Conservation (phyloP, 2,329 filamentous ascomycete species). For the Zopfia rhizophila region DNA sequence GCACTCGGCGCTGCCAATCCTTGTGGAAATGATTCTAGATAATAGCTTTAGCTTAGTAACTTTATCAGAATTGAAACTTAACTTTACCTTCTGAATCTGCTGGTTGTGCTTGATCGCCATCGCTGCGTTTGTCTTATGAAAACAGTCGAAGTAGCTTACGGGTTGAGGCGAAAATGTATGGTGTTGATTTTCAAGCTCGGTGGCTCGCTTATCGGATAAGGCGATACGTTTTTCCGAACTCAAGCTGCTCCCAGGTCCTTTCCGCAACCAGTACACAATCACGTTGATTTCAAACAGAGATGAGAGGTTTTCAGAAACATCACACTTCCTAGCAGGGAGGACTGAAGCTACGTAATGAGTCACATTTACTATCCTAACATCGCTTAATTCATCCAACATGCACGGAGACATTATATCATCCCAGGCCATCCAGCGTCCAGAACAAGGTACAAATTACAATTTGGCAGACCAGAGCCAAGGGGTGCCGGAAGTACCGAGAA, state of each 20-base stretch:
- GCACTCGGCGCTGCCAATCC: constrained; percentile 99
- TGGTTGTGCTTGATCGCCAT: constrained; percentile 99
- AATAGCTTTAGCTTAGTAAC: no score
- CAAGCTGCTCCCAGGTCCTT: no score
- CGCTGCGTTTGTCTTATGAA: constrained; percentile 34
- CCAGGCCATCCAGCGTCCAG: background rate
- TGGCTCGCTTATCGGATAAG: constrained; percentile 27
- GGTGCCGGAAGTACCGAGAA: no score
- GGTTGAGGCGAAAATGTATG: constrained; percentile 24
- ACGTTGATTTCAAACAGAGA: no score
- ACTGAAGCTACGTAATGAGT: constrained; percentile 4
- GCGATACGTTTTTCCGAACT: constrained; percentile 30
- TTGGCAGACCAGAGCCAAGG: constrained; percentile 6
- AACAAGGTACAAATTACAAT: constrained; percentile 21
- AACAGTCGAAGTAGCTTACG: constrained; percentile 31
- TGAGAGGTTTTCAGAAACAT: no score
- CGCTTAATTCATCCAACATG: no score
- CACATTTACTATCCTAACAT: constrained; percentile 24
- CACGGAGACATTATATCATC: no score
- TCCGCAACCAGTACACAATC: no score
- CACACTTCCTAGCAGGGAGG: no score
- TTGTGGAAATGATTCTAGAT: no score
- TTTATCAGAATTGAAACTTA: no score
- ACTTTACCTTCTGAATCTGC: constrained; percentile 93
- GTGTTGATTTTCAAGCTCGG: constrained; percentile 30